A percentile compares a stretch with the other conserved stretches of the same genome.
Evolutionary conservation across 768 basidiomycete species (phyloP).

Genomic region (Rhizopogon salebrosus): DNA sequence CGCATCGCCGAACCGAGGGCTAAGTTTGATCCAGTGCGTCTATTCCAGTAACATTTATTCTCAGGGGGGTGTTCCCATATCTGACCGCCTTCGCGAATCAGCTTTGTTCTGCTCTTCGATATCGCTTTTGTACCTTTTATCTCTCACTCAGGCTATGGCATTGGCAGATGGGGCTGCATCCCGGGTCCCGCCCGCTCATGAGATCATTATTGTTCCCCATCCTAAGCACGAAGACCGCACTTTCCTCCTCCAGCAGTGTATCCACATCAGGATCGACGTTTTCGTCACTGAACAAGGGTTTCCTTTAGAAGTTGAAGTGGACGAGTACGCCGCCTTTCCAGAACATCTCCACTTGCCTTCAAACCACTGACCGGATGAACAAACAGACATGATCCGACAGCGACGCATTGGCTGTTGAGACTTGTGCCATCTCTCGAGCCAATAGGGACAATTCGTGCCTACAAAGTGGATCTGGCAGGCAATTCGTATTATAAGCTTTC

Average conservation of each 20-base stretch:
- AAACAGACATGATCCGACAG: conserved; percentile 52
- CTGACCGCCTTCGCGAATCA: conserved; percentile 12
- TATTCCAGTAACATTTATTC: background rate
- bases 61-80: conserved; percentile 5
- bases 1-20: conserved; percentile 14
- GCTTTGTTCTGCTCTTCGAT: conserved; percentile 2
- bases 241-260: conserved; percentile 59
- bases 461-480: conserved; percentile 28
- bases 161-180: conserved; percentile 13
- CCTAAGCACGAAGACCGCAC: conserved; percentile 32
- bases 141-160: too few species aligned
- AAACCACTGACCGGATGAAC: background rate
- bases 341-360: background rate
- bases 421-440: conserved; percentile 55
- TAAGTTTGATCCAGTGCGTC: conserved; percentile 1
- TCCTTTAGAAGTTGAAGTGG: conserved; percentile 68
- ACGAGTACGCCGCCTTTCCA: conserved; percentile 46
- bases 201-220: conserved; percentile 46
- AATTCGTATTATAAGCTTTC: conserved; percentile 61
- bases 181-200: conserved; percentile 38
- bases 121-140: conserved; percentile 1
- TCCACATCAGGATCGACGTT: conserved; percentile 47
- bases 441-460: conserved; percentile 65
- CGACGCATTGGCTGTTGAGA: conserved; percentile 71
- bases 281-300: conserved; percentile 56